A percentile compares a stretch with the other conserved stretches of the same genome.
phyloP scores from a whole-genome alignment of 169 alveolate genomes.

The Plasmodium inui region DNA sequence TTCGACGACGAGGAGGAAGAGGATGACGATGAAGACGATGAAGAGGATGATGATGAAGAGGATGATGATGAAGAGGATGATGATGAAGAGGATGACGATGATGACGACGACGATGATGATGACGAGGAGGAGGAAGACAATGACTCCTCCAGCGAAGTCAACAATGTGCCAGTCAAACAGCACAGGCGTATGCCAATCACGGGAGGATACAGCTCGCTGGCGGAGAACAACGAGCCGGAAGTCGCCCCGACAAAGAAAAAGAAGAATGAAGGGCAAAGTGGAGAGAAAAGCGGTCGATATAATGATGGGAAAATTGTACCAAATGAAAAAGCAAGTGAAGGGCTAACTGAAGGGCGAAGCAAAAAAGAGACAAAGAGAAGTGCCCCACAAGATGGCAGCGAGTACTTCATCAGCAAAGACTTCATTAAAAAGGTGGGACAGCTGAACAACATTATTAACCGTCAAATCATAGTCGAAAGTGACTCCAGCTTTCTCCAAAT shows the following conservation, averaged over 20 bases:
- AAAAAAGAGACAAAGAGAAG: neutral
- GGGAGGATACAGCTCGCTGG: neutral
- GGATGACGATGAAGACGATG: neutral
- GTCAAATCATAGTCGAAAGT: constrained; percentile 32
- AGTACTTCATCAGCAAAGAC: constrained; percentile 20
- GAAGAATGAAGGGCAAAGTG: neutral
- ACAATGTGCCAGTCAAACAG: neutral
- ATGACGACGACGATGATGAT: neutral
- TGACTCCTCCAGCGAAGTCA: neutral
- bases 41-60: neutral
- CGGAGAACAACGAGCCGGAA: neutral
- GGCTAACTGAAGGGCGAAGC: neutral
- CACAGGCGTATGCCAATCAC: neutral
- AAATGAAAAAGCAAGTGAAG: neutral
- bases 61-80: neutral
- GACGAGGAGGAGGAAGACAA: neutral
- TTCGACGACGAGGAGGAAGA: neutral
- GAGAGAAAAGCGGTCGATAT: neutral
- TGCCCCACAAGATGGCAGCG: neutral
- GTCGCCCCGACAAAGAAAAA: neutral
- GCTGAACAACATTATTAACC: constrained; percentile 34
- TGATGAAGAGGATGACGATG: neutral
- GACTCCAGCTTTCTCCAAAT: constrained; percentile 39
- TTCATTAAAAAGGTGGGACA: constrained; percentile 58
- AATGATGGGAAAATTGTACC: neutral